Evolutionary conservation across 2,329 filamentous ascomycete genomes (phyloP), one percentile per base, ranked within the genome.

Genomic region (Clonostachys rhizophaga): DNA sequence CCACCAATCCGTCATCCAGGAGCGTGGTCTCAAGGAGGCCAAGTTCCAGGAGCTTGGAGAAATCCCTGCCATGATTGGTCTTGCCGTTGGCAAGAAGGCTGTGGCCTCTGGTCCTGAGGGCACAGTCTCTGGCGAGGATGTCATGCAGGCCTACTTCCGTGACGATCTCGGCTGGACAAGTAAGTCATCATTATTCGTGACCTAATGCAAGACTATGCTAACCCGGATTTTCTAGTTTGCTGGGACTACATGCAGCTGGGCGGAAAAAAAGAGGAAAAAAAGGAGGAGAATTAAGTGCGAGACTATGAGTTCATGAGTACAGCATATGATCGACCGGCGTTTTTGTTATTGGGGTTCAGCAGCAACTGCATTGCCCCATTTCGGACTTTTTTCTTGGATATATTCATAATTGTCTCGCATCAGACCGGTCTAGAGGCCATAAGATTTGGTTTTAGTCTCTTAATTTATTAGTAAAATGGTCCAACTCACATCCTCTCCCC

Each of bases 11-110:
- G 81, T 87, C 59, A 61, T 80, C 41, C 61, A 64, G 35, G 55
- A 71, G n/a, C 36, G 17, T n/a, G 14, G 20, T 12, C 14, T 12
- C 6, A 9, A 35, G 34, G 34, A 34, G 18, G 24, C 39, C 30
- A 10, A 18, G 20, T 35, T 42, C 7, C 43, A 20, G n/a, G 43
- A 61, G 65, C 1, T 87, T 12, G 64, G 66, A 2, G 71, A 78
- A 44, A 71, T 85, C 10, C 75, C 79, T 13, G 75, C 84, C 13
- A 79, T 86, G 69, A 90, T 91, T 52, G 85, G 82, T 1, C 65
- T 91, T 4, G 86, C 86, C 0, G 73, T 91, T 2, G 87, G 87
- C 34, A 84, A 82, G 61, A 80, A 83, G 56, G 86, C 83, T 2
- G 71, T 90, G 2, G 76, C 79, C 2, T 89, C 82, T 55, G 76